Base-by-base conservation (phyloP, 2,329 filamentous ascomycete genomes). In the Laburnicola sp. region DNA sequence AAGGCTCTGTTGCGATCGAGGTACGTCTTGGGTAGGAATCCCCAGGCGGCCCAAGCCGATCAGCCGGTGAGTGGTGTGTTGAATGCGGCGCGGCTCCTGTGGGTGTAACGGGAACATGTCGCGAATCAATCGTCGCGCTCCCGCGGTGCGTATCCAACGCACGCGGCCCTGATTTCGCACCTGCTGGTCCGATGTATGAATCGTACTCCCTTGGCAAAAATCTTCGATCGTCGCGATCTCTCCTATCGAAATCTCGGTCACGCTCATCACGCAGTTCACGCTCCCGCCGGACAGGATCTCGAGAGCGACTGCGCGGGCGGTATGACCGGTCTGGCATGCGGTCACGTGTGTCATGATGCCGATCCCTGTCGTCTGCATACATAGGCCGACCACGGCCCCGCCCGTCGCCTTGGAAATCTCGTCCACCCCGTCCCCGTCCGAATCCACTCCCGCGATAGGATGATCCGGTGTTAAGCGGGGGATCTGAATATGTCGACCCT, bases 401-500 rank as follows among this genome's bases (percentile, higher is more conserved):
- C 39, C 53, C 53, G 36, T 63, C 60, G 9, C 39, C 50, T 26
- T 58, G 59, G 50, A 71, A 72, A 8, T 68, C 64, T 31, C 64
- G 53, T 27, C 84, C 77, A 27, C 82, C 82, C 51, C 83, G 74
- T 4, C 75, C 76, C 35, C 72, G 61, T n/a, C 64, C 69, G 51
- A 82, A 82, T 4, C 81, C 81, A 27, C 81, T 80, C 21, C 85
- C 82, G 21, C 74, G 71, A 51, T 76, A 74, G 48, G 80, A 79
- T 6, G 80, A 78, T 7, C 78, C 77, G 6, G 77, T 71, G 16
- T 78, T 80, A 50, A 86, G 86, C 1, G 82, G 78, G 9, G 83
- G 80, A 55, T 91, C 88, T 0, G 87, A 88, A 22, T 84, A 85
- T 7, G 84, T 84, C 2, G 88, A 89, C 3, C 86, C 86, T 16